Percentiles rank a stretch among this genome's conserved stretches.
Conservation (phyloP, 139 green algal genomes). For the Coelastrella sp. region DNA sequence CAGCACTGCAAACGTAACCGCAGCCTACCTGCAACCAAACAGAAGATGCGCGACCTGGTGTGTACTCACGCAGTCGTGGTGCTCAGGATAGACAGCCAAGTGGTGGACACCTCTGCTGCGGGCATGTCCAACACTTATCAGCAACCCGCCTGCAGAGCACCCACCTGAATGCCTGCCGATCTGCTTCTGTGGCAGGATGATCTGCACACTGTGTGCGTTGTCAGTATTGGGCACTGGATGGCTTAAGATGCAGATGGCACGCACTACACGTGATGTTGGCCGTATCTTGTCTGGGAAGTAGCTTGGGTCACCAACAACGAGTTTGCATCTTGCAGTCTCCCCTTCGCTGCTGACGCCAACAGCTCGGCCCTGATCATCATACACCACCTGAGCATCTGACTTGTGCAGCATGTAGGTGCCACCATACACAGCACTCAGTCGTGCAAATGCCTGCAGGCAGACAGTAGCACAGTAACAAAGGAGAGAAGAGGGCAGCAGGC, state of each 20-base stretch:
- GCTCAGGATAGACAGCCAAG: too few relatives aligned
- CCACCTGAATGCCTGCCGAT: constrained; percentile 78
- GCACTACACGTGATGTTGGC: constrained; percentile 85
- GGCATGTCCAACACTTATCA: not conserved
- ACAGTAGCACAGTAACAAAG: not conserved
- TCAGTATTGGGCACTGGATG: constrained; percentile 97
- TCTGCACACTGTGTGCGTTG: constrained; percentile 89
- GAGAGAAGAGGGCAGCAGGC: not conserved
- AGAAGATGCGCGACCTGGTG: too few relatives aligned
- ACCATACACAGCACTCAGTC: constrained; percentile 96
- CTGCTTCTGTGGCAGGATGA: constrained; percentile 99
- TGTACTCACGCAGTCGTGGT: too few relatives aligned
- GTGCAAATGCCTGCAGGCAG: constrained; percentile 90
- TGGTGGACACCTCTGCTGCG: too few relatives aligned
- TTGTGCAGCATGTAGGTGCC: constrained; percentile 99
- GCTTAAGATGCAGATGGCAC: constrained; percentile 92
- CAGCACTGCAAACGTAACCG: too few relatives aligned
- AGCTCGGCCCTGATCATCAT: constrained; percentile 80
- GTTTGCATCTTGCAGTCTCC: constrained; percentile 86
- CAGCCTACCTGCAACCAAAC: too few relatives aligned
- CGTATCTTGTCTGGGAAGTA: constrained; percentile 80
- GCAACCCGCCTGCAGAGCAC: not conserved
- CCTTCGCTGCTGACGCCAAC: constrained; percentile 90
- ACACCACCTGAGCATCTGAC: constrained; percentile 88
- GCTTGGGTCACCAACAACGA: constrained; percentile 95